Base-by-base conservation (phyloP, 495 filamentous ascomycete species). In the Penicillium desertorum region DNA sequence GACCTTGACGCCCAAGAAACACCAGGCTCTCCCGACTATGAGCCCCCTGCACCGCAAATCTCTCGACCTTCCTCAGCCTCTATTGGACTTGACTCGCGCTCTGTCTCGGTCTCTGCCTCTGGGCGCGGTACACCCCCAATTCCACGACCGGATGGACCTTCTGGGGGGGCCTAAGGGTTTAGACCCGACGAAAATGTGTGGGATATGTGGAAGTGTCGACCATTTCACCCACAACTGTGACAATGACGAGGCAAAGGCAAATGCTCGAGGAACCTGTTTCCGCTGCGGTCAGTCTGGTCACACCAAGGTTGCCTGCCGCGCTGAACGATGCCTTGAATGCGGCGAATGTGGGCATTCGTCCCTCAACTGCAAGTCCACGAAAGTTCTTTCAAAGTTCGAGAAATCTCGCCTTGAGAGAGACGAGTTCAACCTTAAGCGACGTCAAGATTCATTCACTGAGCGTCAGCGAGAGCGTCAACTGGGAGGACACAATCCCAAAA, bases 211-310 rank as follows among this genome's bases (percentile, higher is more conserved):
- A 46, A 81, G 78, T 53, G 71, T 65, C 50, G 58, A 64, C 12
- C 81, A 83, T 57, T 74, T 75, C 53, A 79, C 77, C 1, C 65
- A 67, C 39, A 69, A 75, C 22, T 83, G 81, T 48, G 78, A 82
- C 45, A 81, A 81, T 56, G 53, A 57, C 8, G 73, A 74, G 11
- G 77, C 73, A 17, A 67, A 71, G 44, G 70, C 70, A 23, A 63
- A 59, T 23, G 65, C 70, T 22, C 58, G 64, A 32, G 72, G 73
- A 25, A 70, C 61, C 48, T 83, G 81, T 56, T 70, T 62, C 57
- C 75, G 81, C 30, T 83, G 81, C 49, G 68, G 71, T 16, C 53
- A 64, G 25, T 20, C 61, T 16, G 73, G 73, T n/a, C 80, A 81
- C 62, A 71, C 51, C 14, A 73, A 65, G 29, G 42, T 45, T 12